phyloP scores from a whole-genome alignment of 495 filamentous ascomycete genomes.

The Sabuloglossum arenarium region DNA sequence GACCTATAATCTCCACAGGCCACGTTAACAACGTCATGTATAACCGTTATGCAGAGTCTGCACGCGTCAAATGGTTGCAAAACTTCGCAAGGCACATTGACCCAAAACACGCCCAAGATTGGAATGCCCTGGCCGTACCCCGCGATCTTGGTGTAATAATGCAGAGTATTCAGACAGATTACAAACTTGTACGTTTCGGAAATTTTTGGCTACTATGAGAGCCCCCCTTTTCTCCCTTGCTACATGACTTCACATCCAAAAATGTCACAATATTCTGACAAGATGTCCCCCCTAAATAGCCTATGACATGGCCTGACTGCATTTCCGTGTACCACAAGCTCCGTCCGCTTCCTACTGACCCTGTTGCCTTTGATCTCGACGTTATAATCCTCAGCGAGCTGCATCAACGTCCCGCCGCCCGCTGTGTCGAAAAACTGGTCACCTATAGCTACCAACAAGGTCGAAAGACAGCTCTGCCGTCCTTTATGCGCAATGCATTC shows the following conservation, averaged over 20 bases:
- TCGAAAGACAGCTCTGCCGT: conserved; percentile 34
- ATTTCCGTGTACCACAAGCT: conserved; percentile 83
- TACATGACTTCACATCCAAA: background rate
- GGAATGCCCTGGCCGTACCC: conserved; percentile 49
- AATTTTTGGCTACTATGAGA: background rate
- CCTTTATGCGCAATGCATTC: conserved; percentile 48
- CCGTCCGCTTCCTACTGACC: conserved; percentile 25
- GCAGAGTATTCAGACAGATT: conserved; percentile 62
- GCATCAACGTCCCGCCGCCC: conserved; percentile 55
- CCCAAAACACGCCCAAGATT: conserved; percentile 37
- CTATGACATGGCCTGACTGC: conserved; percentile 71
- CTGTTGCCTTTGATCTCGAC: conserved; percentile 34
- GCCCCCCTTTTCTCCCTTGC: background rate
- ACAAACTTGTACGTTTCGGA: conserved; percentile 56
- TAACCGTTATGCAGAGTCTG: conserved; percentile 66
- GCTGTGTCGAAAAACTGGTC: conserved; percentile 64
- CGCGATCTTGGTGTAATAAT: conserved; percentile 56
- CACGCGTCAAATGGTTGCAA: conserved; percentile 60
- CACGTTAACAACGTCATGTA: conserved; percentile 87
- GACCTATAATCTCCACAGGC: conserved; percentile 19
- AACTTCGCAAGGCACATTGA: conserved; percentile 57
- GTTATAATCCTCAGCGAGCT: conserved; percentile 57
- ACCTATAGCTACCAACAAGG: conserved; percentile 59
- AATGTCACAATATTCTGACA: background rate
- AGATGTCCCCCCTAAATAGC: conserved; percentile 25